These are phyloP conservation scores for Lolium rigidum DNA, from an alignment of 176 grass and related monocot species.

Conservation along the genomic window DNA sequence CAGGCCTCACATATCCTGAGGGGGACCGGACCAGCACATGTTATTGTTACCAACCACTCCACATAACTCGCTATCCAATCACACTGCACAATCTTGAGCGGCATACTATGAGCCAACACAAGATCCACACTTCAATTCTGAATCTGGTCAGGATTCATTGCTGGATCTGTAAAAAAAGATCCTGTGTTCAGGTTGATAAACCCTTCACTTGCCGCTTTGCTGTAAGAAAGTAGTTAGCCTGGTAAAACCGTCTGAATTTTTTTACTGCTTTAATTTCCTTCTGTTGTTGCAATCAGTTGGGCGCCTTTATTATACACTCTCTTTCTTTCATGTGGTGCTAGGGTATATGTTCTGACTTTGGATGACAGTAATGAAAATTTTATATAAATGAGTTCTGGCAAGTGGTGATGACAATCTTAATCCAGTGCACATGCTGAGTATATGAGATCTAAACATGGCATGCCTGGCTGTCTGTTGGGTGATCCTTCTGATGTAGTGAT, in stretches of 20 bases:
- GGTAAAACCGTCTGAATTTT: slow-evolving; percentile 7
- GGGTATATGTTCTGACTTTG: slow-evolving; percentile 38
- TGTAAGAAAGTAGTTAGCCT: not conserved
- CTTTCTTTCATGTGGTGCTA: slow-evolving; percentile 24
- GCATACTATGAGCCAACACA: slow-evolving; percentile 47
- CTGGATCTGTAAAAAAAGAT: slow-evolving; percentile 43
- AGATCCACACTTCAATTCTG: slow-evolving; percentile 67
- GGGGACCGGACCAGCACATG: slow-evolving; percentile 44
- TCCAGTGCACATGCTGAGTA: slow-evolving; percentile 52
- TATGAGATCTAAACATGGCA: slow-evolving; percentile 50
- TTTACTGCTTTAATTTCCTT: slow-evolving; percentile 11
- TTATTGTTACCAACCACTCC: slow-evolving; percentile 61
- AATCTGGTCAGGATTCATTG: slow-evolving; percentile 56
- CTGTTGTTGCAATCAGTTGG: slow-evolving; percentile 4
- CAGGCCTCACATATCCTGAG: slow-evolving; percentile 48
- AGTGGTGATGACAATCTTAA: slow-evolving; percentile 56
- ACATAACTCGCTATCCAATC: slow-evolving; percentile 60
- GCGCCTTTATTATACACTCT: not conserved
- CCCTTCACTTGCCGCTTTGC: not conserved
- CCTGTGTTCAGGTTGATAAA: not conserved
- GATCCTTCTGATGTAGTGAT: slow-evolving; percentile 57
- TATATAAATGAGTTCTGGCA: slow-evolving; percentile 45
- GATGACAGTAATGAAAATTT: slow-evolving; percentile 27
- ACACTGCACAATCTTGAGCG: slow-evolving; percentile 57
- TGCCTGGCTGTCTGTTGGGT: slow-evolving; percentile 58